Percentiles rank a stretch among this genome's conserved stretches.
Evolutionary conservation across 495 filamentous ascomycete species (phyloP).

Genomic region (Cercophora newfieldiana): DNA sequence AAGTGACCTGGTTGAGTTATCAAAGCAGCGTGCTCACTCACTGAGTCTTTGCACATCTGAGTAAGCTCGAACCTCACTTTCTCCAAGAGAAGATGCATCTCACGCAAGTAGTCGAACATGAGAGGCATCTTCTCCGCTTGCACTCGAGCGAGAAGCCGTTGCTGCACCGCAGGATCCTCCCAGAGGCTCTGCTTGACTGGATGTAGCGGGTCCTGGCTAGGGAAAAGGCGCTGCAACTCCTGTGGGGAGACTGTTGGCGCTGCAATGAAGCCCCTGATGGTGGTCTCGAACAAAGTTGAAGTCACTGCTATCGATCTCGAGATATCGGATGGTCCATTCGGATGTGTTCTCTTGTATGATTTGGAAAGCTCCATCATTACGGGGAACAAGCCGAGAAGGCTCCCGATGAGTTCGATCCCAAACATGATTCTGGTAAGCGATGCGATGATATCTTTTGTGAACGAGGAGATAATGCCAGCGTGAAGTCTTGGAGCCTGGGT

Average conservation of each 20-base stretch:
- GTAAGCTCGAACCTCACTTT: not conserved
- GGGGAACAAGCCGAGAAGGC: not conserved
- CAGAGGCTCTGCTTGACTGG: not conserved
- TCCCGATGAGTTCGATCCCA: not conserved
- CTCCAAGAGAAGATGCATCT: not conserved
- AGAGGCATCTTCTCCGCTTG: not conserved
- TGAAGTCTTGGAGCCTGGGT: no score
- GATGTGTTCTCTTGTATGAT: not conserved
- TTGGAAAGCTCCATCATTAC: not conserved
- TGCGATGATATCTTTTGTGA: not conserved
- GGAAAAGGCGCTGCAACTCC: not conserved
- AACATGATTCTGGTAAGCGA: not conserved
- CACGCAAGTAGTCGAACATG: not conserved
- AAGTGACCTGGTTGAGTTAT: not conserved
- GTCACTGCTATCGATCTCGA: not conserved
- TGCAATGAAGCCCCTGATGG: not conserved
- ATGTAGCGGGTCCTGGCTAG: not conserved
- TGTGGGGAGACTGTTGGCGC: not conserved
- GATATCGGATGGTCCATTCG: not conserved
- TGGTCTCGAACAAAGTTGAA: not conserved
- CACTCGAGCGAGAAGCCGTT: not conserved
- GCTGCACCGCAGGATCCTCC: not conserved
- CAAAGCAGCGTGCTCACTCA: not conserved
- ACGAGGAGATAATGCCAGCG: no score
- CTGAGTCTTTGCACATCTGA: not conserved